These are phyloP conservation scores for Thelonectria blattea DNA, from an alignment of 2,329 filamentous ascomycete genomes.

Conservation along the genomic window DNA sequence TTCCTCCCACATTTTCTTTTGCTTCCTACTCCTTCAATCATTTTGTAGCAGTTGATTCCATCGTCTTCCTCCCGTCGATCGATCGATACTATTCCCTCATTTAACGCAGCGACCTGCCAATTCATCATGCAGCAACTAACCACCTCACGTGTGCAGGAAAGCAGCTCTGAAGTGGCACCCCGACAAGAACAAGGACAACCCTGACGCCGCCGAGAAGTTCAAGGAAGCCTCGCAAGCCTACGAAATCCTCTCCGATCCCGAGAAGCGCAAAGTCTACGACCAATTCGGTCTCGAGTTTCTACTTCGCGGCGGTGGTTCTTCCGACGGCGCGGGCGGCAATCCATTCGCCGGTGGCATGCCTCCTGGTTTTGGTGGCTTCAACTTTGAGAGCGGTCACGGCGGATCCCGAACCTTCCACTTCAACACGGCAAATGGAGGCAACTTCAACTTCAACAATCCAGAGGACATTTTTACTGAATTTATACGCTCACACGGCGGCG, in stretches of 20 bases:
- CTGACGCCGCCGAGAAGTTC: constrained; percentile 87
- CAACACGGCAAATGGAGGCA: constrained; percentile 60
- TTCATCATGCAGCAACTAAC: constrained; percentile 43
- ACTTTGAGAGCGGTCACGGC: constrained; percentile 55
- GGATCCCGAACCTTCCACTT: constrained; percentile 69
- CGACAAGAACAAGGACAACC: constrained; percentile 96
- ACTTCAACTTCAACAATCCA: constrained; percentile 85
- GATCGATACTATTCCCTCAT: neutral
- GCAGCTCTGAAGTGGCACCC: constrained; percentile 90
- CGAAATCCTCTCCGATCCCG: constrained; percentile 95
- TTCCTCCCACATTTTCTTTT: neutral
- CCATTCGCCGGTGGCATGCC: constrained; percentile 67
- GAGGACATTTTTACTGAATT: constrained; percentile 88
- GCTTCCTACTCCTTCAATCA: neutral
- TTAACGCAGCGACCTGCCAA: neutral
- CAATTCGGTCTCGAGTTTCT: constrained; percentile 94
- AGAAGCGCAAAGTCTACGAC: constrained; percentile 96
- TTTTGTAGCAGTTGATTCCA: neutral
- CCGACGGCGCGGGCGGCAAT: constrained; percentile 62
- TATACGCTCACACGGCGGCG: constrained; percentile 57
- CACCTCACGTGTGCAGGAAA: constrained; percentile 63
- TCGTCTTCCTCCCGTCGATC: constrained; percentile 1
- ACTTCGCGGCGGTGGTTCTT: constrained; percentile 76
- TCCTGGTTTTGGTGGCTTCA: constrained; percentile 58
- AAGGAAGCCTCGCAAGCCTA: constrained; percentile 98